A percentile compares a stretch with the other conserved stretches of the same genome.
Evolutionary conservation across 1,284 basidiomycete genomes (phyloP).

Genomic region (Ceratobasidium sp.): DNA sequence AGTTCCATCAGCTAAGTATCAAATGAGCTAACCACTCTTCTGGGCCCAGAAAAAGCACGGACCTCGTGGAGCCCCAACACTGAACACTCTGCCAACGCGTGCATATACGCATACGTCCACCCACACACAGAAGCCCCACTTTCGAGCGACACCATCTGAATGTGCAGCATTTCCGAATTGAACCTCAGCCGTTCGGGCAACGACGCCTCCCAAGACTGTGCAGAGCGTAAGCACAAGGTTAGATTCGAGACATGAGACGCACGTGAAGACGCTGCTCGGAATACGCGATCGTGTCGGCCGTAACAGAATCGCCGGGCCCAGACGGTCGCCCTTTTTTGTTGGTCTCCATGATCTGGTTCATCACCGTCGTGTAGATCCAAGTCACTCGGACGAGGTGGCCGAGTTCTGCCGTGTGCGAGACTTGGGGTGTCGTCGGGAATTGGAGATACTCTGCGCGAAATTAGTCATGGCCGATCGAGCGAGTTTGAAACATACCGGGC

Average conservation of each 20-base stretch:
- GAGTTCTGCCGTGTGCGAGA: constrained; percentile 44
- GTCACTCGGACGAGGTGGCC: constrained; percentile 48
- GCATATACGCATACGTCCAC: constrained; percentile 80
- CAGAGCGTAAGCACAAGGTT: background rate
- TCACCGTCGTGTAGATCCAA: constrained; percentile 47
- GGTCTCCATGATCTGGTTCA: constrained; percentile 43
- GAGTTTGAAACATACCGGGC: constrained; percentile 28
- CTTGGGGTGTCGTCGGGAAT: constrained; percentile 20
- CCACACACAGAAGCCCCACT: constrained; percentile 75
- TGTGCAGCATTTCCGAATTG: constrained; percentile 69
- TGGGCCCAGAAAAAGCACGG: constrained; percentile 51
- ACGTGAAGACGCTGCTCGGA: constrained; percentile 46
- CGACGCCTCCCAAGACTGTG: constrained; percentile 64
- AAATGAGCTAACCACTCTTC: background rate
- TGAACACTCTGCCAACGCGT: constrained; percentile 72
- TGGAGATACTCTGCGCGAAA: constrained; percentile 45
- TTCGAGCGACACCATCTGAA: constrained; percentile 79
- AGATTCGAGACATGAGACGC: constrained; percentile 31
- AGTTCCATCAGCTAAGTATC: constrained; percentile 31
- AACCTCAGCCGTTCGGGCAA: constrained; percentile 75
- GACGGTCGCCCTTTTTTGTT: constrained; percentile 37
- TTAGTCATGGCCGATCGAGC: constrained; percentile 1
- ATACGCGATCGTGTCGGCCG: constrained; percentile 32
- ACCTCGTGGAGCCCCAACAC: constrained; percentile 72
- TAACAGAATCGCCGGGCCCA: constrained; percentile 30